These are phyloP conservation scores for Heracleum sosnowskyi DNA, from an alignment of 129 eudicot genomes.

Conservation along the genomic window DNA sequence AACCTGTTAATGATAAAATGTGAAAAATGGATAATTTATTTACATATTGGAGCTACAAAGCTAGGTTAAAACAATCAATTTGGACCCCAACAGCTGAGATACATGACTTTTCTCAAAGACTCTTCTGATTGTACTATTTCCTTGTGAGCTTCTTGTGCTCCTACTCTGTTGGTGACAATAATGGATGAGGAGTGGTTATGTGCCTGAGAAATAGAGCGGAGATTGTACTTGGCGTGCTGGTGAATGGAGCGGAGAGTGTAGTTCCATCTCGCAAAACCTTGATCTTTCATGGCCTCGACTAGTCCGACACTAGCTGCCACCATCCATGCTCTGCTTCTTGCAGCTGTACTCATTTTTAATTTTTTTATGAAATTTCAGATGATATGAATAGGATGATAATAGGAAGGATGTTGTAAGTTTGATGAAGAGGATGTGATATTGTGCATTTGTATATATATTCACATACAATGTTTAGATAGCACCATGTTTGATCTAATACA, in stretches of 20 bases:
- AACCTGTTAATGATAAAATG: no score
- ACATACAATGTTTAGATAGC: no score
- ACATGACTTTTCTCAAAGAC: constrained; percentile 4
- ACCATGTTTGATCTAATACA: no score
- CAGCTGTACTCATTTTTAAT: constrained; percentile 5
- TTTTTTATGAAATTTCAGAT: not conserved
- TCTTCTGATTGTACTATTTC: constrained; percentile 14
- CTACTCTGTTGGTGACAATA: not conserved
- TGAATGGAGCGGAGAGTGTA: constrained; percentile 13
- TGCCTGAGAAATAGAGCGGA: constrained; percentile 8
- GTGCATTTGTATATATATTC: no score
- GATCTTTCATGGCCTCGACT: constrained; percentile 22
- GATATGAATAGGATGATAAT: no score
- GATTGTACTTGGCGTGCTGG: constrained; percentile 18
- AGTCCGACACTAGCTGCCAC: constrained; percentile 15
- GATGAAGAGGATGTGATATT: no score
- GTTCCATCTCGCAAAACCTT: constrained; percentile 27
- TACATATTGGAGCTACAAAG: not conserved
- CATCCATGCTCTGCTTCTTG: constrained; percentile 18
- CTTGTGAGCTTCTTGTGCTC: not conserved
- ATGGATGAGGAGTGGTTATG: constrained; percentile 8
- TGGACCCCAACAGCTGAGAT: not conserved
- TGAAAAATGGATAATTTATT: no score
- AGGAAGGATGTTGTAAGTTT: no score
- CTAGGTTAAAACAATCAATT: not conserved